phyloP scores from a whole-genome alignment of 2,329 filamentous ascomycete species.

The Sclerotinia nivalis region DNA sequence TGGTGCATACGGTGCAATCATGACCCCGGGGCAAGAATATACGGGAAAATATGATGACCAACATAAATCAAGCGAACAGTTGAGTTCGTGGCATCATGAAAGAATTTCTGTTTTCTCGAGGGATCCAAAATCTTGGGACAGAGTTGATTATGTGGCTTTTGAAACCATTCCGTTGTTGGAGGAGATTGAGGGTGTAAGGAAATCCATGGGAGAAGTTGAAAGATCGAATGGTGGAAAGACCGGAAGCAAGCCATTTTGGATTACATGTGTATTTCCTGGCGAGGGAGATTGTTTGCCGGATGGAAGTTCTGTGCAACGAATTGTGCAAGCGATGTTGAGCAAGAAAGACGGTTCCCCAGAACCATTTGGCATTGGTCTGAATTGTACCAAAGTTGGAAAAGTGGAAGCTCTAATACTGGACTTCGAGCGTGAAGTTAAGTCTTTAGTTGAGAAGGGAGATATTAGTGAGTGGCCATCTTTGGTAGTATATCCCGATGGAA shows the following conservation, averaged over 20 bases:
- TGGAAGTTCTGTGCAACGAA: slow-evolving; percentile 50
- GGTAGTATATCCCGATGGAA: slow-evolving; percentile 69
- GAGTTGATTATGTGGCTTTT: slow-evolving; percentile 58
- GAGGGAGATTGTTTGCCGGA: slow-evolving; percentile 57
- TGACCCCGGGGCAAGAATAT: slow-evolving; percentile 67
- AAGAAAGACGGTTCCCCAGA: slow-evolving; percentile 29
- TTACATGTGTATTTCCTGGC: slow-evolving; percentile 62
- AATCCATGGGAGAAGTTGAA: slow-evolving; percentile 39
- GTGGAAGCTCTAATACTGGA: slow-evolving; percentile 55
- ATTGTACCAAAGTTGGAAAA: slow-evolving; percentile 67
- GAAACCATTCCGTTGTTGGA: slow-evolving; percentile 66
- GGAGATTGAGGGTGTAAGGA: slow-evolving; percentile 60
- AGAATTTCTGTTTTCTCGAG: slow-evolving; percentile 52
- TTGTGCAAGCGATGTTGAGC: slow-evolving; percentile 45
- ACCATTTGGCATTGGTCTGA: slow-evolving; percentile 67
- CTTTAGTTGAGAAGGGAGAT: slow-evolving; percentile 45
- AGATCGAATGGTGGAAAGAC: neutral
- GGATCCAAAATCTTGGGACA: slow-evolving; percentile 30
- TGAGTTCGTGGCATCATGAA: slow-evolving; percentile 59
- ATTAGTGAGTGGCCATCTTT: slow-evolving; percentile 51
- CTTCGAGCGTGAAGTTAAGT: slow-evolving; percentile 52
- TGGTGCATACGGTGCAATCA: slow-evolving; percentile 67
- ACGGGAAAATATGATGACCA: slow-evolving; percentile 57
- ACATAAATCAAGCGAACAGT: slow-evolving; percentile 47
- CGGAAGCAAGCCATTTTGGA: slow-evolving; percentile 50